Base-by-base conservation (phyloP, 306 rosid species). In the Ceratonia siliqua region DNA sequence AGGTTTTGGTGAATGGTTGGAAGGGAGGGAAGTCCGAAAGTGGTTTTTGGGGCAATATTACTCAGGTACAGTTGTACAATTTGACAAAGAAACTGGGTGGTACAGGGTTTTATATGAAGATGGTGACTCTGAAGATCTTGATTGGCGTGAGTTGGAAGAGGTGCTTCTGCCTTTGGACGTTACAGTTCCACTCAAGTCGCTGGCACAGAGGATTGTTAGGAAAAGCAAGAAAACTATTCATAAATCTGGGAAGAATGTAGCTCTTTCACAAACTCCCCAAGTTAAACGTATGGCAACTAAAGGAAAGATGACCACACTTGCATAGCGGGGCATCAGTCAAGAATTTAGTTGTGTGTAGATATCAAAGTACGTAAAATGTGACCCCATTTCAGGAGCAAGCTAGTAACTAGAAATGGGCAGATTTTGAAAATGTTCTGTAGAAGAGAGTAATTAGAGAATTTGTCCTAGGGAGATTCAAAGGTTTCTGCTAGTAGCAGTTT, bases 101-200 rank as follows among this genome's bases (percentile, higher is more conserved):
- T 94, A 79, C 75, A 87, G 91, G 75, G 91, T 94, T 59, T 83
- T 64, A 42, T 94, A 94, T 52, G 97, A 91, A 81, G 97, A 94
- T 56, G 96, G 94, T 10, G 97, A 89, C 70, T 75, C 82, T 1
- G 97, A 91, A 83, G 97, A 94, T 84, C 91, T 94, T 8, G 92
- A 91, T 58, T 91, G 96, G 97, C 70, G 42, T n/a, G 92, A 87
- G 83, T 78, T 94, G 81, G 83, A 87, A 83, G 86, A 78, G 81
- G 84, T 91, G 82, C 90, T 94, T 43, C 82, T 74, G 78, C 98
- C 98, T 64, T 55, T 91, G 81, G 98, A 91, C 41, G 84, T 87
- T 63, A 73, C 88, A 43, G 54, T 89, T 73, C 85, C 94, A 3
- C 86, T 94, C 38, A 91, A 85, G 83, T 22, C 92, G 5, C 48